Conservation (phyloP, 139 green algal genomes). For the Micromonas commoda region DNA sequence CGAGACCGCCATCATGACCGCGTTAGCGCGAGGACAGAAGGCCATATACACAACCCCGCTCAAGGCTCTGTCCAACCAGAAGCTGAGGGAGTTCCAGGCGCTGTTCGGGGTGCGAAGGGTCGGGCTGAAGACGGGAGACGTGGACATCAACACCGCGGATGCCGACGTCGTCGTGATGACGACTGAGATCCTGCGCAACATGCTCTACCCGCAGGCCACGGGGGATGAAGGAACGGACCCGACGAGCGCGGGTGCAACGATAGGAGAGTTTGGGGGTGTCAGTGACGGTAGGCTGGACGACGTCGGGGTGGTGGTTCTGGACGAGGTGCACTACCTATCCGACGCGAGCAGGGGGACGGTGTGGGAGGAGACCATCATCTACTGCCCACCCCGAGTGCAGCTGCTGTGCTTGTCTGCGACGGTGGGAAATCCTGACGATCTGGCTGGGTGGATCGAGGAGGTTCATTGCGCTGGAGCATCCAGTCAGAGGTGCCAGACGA, state of each 20-base stretch:
- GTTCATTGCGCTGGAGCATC: conserved; percentile 36
- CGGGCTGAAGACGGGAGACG: conserved; percentile 84
- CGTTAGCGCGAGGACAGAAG: conserved; percentile 61
- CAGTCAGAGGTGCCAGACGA: conserved; percentile 48
- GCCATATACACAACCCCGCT: conserved; percentile 86
- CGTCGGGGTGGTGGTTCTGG: conserved; percentile 83
- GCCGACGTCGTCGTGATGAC: conserved; percentile 96
- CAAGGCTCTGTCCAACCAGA: conserved; percentile 81
- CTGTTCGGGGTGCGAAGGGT: conserved; percentile 49
- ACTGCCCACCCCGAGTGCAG: conserved; percentile 76
- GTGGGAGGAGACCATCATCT: conserved; percentile 98
- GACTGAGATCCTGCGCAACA: conserved; percentile 97
- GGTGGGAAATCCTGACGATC: conserved; percentile 83
- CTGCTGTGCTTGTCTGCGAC: conserved; percentile 92
- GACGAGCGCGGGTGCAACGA: neutral
- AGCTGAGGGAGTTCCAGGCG: conserved; percentile 69
- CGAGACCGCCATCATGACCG: conserved; percentile 71
- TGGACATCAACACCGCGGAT: conserved; percentile 74
- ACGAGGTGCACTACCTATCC: conserved; percentile 88
- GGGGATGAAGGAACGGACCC: no score
- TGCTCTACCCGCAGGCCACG: conserved; percentile 69
- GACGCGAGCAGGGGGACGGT: conserved; percentile 74
- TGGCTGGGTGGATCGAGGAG: conserved; percentile 85
- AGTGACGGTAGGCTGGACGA: conserved; percentile 56
- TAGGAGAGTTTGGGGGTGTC: neutral